These are phyloP conservation scores for Kazachstania taianensis DNA, from an alignment of 805 yeast genomes.

Conservation along the genomic window DNA sequence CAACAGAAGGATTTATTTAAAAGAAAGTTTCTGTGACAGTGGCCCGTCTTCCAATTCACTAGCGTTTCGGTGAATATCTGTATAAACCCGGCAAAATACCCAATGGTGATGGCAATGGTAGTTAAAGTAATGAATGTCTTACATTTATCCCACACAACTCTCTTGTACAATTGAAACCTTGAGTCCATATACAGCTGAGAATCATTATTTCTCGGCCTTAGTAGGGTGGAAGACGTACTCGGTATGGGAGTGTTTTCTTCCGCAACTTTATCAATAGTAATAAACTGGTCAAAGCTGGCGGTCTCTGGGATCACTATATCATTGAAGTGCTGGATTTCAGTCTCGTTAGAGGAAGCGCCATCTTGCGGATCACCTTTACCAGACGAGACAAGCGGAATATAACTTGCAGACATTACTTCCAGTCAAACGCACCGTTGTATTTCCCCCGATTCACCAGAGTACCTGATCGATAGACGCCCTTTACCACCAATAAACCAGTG, in stretches of 20 bases:
- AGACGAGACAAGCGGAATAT: too few species aligned
- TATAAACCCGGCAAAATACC: slow-evolving; percentile 71
- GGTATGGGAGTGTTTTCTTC: slow-evolving; percentile 46
- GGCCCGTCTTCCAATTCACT: slow-evolving; percentile 69
- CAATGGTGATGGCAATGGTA: slow-evolving; percentile 65
- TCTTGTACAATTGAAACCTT: slow-evolving; percentile 8
- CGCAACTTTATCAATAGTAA: slow-evolving; percentile 58
- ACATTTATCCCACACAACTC: slow-evolving; percentile 21
- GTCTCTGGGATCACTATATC: slow-evolving; percentile 28
- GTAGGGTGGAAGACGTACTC: background rate
- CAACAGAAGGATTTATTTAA: slow-evolving; percentile 75
- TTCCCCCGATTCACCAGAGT: too few species aligned
- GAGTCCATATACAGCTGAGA: slow-evolving; percentile 2
- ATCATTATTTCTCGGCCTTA: background rate
- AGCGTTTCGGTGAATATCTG: slow-evolving; percentile 80
- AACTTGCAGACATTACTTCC: too few species aligned
- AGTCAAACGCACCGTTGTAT: too few species aligned
- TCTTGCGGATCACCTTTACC: too few species aligned
- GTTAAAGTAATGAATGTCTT: slow-evolving; percentile 62
- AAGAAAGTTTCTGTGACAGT: slow-evolving; percentile 61
- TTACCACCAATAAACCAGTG: too few species aligned
- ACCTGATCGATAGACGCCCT: too few species aligned
- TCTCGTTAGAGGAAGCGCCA: too few species aligned
- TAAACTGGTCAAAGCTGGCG: slow-evolving; percentile 44
- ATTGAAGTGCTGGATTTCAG: too few species aligned